Evolutionary conservation across 371 early-diverging fungal species (phyloP).

Genomic region (Mortierella sp.): DNA sequence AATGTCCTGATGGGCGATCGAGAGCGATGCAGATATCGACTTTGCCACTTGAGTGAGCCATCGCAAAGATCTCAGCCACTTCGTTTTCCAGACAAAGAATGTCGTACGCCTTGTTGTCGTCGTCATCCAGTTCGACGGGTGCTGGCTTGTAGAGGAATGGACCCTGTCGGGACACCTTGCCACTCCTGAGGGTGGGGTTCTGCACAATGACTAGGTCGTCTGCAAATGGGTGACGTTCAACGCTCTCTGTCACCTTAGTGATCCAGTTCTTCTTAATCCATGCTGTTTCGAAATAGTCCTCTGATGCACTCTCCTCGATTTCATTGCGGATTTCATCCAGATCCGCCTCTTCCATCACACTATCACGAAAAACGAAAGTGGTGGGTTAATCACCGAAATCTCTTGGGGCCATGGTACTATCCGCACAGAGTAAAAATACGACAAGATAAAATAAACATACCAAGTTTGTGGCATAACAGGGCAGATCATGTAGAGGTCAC

Average conservation of each 20-base stretch:
- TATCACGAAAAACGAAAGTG: background rate
- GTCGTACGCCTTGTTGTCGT: conserved; percentile 58
- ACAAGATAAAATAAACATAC: conserved; percentile 37
- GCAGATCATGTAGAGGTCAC: conserved; percentile 66
- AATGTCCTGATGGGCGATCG: conserved; percentile 49
- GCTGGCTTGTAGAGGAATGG: conserved; percentile 62
- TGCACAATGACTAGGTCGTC: conserved; percentile 39
- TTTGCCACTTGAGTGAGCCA: conserved; percentile 60
- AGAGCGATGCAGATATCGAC: conserved; percentile 59
- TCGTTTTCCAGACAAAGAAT: conserved; percentile 58
- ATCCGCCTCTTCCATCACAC: conserved; percentile 27
- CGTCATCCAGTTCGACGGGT: conserved; percentile 55
- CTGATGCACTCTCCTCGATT: background rate
- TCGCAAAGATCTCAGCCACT: conserved; percentile 51
- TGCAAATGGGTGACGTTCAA: conserved; percentile 30
- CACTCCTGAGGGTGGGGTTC: conserved; percentile 30
- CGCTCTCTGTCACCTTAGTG: conserved; percentile 48
- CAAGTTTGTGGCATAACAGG: conserved; percentile 67
- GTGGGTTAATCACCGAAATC: background rate
- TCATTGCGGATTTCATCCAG: conserved; percentile 32
- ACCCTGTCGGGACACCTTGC: conserved; percentile 46
- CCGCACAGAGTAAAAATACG: background rate
- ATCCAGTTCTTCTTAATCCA: conserved; percentile 38
- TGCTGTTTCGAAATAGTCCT: background rate
- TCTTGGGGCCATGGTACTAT: background rate